phyloP scores from a whole-genome alignment of 2,329 filamentous ascomycete species.

The Beauveria scarabaeidicola region DNA sequence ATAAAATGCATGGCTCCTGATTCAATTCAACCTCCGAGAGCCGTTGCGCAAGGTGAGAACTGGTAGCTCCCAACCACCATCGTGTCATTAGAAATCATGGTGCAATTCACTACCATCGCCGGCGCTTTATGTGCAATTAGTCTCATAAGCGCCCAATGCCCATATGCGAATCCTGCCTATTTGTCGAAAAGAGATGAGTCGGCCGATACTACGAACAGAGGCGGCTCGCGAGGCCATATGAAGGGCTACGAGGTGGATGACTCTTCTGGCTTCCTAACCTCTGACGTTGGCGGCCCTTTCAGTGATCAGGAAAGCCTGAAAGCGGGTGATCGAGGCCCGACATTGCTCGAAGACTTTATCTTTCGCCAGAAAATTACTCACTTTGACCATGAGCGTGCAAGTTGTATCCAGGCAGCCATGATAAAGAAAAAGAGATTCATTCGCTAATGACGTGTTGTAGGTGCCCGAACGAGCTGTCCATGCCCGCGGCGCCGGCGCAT shows the following conservation, averaged over 20 bases:
- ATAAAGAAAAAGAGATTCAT: background rate
- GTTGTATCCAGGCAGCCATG: slow-evolving; percentile 11
- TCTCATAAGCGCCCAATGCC: slow-evolving; percentile 24
- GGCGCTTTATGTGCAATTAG: slow-evolving; percentile 20
- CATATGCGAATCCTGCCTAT: slow-evolving; percentile 23
- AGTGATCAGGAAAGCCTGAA: slow-evolving; percentile 57
- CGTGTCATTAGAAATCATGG: slow-evolving; percentile 17
- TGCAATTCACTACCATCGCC: slow-evolving; percentile 17
- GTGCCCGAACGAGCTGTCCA: slow-evolving; percentile 60
- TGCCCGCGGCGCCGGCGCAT: slow-evolving; percentile 59
- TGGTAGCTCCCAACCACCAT: background rate
- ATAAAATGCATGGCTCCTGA: background rate
- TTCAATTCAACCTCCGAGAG: background rate
- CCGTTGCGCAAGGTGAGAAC: background rate
- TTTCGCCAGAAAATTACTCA: slow-evolving; percentile 64
- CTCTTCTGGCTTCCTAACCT: slow-evolving; percentile 48
- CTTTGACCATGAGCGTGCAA: slow-evolving; percentile 63
- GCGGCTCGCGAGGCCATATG: slow-evolving; percentile 24
- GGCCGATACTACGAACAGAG: slow-evolving; percentile 7
- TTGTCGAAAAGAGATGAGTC: slow-evolving; percentile 18
- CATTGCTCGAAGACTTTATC: slow-evolving; percentile 63
- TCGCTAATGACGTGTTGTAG: slow-evolving; percentile 13
- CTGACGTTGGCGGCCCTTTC: slow-evolving; percentile 60
- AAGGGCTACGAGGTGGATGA: slow-evolving; percentile 41
- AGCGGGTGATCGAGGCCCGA: slow-evolving; percentile 58